Evolutionary conservation across 78 protist species (phyloP).

Genomic region (Dictyostelium citrinum): DNA sequence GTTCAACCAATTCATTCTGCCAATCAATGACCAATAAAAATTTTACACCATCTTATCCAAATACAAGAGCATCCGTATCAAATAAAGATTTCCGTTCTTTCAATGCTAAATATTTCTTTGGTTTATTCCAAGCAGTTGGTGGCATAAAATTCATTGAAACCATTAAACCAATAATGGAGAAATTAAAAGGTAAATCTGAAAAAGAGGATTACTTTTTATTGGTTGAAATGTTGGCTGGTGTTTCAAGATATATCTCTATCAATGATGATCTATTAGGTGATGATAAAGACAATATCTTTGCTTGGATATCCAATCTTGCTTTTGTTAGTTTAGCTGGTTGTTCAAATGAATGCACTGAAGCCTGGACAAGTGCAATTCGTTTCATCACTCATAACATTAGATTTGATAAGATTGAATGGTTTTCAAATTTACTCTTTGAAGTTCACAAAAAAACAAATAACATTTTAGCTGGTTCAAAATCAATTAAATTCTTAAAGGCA

Average conservation of each 20-base stretch:
- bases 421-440: background rate
- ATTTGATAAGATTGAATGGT: background rate
- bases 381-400: conserved; percentile 8
- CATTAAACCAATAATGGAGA: conserved; percentile 11
- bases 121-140: background rate
- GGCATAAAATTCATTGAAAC: background rate
- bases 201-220: conserved; percentile 42
- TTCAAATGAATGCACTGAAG: conserved; percentile 21
- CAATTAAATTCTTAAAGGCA: conserved; percentile 16
- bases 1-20: background rate
- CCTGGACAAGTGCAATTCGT: conserved; percentile 10
- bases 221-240: conserved; percentile 39
- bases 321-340: background rate
- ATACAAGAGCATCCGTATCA: conserved; percentile 17
- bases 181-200: background rate
- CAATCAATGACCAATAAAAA: conserved; percentile 2
- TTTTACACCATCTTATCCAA: conserved; percentile 19
- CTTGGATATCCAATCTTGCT: background rate
- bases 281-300: background rate
- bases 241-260: conserved; percentile 11
- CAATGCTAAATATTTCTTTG: conserved; percentile 12
- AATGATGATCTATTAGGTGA: background rate
- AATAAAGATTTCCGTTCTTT: background rate
- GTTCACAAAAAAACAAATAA: background rate
- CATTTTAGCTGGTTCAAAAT: conserved; percentile 26